phyloP scores from a whole-genome alignment of 257 asterid genomes.

The Petrea volubilis region DNA sequence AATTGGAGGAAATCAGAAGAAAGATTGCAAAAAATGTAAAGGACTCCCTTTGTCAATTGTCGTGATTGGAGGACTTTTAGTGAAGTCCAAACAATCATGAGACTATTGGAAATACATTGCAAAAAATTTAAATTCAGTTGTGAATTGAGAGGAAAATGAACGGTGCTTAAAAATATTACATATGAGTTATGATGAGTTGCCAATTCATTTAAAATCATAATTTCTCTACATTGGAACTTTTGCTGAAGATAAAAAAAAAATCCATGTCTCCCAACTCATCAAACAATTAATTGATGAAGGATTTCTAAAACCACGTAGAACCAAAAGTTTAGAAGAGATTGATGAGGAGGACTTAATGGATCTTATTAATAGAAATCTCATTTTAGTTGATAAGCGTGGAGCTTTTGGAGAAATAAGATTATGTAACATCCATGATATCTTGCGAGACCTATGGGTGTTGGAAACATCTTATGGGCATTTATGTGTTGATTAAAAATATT shows the following conservation, averaged over 20 bases:
- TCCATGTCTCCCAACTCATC: neutral
- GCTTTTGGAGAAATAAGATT: neutral
- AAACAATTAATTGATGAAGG: conserved; percentile 14
- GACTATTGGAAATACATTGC: neutral
- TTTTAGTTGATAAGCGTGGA: neutral
- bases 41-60: conserved; percentile 9
- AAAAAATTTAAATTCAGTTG: neutral
- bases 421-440: conserved; percentile 14
- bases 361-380: conserved; percentile 18
- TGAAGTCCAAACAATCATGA: neutral
- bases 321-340: neutral
- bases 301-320: neutral
- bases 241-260: neutral
- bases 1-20: neutral
- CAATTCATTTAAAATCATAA: neutral
- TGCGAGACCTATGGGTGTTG: too few relatives aligned
- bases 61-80: conserved; percentile 2
- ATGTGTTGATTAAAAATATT: too few relatives aligned
- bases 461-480: too few relatives aligned
- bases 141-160: neutral
- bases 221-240: neutral
- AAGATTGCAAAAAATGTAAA: neutral
- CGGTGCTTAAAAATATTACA: neutral
- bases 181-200: neutral
- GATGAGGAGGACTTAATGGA: neutral